Percentiles rank a stretch among this genome's conserved stretches.
Conservation (phyloP, 352 stramenopile species). For the Globisporangium apiculatum region DNA sequence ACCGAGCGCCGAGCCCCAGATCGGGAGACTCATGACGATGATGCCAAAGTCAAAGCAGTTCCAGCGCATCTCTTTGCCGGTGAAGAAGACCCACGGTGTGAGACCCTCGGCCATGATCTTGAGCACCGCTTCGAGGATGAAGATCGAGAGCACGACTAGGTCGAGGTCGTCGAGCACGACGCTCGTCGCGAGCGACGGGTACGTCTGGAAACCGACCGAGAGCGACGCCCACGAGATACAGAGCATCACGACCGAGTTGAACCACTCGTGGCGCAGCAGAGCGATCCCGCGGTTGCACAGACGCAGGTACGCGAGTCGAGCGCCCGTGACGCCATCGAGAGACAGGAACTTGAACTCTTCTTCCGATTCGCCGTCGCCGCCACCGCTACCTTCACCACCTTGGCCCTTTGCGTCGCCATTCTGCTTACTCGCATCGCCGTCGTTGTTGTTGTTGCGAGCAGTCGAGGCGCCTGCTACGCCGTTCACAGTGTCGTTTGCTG, state of each 20-base stretch:
- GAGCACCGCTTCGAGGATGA: constrained; percentile 66
- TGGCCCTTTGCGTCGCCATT: not conserved
- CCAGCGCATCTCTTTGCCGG: constrained; percentile 64
- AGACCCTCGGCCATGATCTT: constrained; percentile 80
- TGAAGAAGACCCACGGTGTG: constrained; percentile 70
- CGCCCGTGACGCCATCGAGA: constrained; percentile 27
- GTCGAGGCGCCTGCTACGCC: not conserved
- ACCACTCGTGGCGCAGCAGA: constrained; percentile 44
- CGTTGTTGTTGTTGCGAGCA: constrained; percentile 1
- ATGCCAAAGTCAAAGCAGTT: constrained; percentile 85
- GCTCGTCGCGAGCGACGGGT: constrained; percentile 34
- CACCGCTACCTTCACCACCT: not conserved
- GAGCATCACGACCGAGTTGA: constrained; percentile 65
- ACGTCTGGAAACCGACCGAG: constrained; percentile 78
- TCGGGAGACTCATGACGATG: constrained; percentile 68
- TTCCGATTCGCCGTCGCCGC: constrained; percentile 6
- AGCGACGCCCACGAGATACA: constrained; percentile 77
- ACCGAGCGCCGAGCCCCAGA: constrained; percentile 58
- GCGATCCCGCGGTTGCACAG: constrained; percentile 32
- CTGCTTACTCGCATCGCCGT: not conserved
- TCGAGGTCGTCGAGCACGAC: constrained; percentile 55
- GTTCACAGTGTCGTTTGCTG: not conserved
- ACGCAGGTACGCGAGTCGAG: constrained; percentile 22
- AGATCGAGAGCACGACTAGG: constrained; percentile 53
- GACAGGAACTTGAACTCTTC: constrained; percentile 29